Evolutionary conservation across 805 yeast species (phyloP).

Genomic region (Saturnispora ahearnii): DNA sequence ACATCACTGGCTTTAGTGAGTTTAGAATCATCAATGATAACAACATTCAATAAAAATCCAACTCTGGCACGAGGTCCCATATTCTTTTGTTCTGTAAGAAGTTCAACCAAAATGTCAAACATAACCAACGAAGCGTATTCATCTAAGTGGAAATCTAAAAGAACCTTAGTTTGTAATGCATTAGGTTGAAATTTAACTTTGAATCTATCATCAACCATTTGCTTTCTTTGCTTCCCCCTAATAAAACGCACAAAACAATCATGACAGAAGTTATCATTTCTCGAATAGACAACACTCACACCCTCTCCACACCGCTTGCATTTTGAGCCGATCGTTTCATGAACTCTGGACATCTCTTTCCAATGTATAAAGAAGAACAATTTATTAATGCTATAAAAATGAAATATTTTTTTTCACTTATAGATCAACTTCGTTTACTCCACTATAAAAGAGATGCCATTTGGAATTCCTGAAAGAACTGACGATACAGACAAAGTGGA

Average conservation of each 20-base stretch:
- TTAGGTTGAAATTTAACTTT: conserved; percentile 55
- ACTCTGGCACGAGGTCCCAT: conserved; percentile 50
- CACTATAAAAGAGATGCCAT: not conserved
- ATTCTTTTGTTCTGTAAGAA: conserved; percentile 52
- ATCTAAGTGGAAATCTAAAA: conserved; percentile 52
- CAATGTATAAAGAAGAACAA: not conserved
- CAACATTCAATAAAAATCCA: conserved; percentile 54
- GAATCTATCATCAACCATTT: conserved; percentile 61
- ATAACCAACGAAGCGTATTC: conserved; percentile 60
- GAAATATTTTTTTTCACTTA: not conserved
- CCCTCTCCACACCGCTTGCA: conserved; percentile 46
- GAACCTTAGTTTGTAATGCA: conserved; percentile 33
- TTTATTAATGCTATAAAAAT: not conserved
- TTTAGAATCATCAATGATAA: conserved; percentile 5
- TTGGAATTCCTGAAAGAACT: conserved; percentile 7
- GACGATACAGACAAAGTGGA: conserved; percentile 18
- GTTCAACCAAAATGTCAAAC: conserved; percentile 53
- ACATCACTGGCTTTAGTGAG: not conserved
- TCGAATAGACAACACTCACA: conserved; percentile 36
- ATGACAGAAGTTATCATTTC: conserved; percentile 60
- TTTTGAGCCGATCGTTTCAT: conserved; percentile 10
- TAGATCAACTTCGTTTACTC: not conserved
- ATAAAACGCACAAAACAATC: conserved; percentile 65
- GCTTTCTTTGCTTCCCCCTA: conserved; percentile 71
- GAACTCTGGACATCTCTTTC: conserved; percentile 9